Conservation (phyloP, 2,329 filamentous ascomycete genomes). For the Arachnopeziza araneosa region DNA sequence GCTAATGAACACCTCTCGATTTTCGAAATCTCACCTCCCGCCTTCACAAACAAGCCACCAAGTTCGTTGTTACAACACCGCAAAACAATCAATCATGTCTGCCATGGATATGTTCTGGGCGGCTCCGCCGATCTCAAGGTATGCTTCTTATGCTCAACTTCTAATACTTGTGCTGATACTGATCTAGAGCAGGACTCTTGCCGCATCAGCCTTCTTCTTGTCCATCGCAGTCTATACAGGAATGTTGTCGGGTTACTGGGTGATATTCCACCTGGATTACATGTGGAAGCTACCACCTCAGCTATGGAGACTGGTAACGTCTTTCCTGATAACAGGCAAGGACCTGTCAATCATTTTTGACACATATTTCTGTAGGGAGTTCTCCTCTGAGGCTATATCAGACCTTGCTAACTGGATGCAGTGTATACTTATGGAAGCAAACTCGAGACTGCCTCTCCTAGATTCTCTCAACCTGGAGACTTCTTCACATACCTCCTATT, state of each 20-base stretch:
- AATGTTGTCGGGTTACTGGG: constrained; percentile 42
- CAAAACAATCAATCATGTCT: constrained; percentile 24
- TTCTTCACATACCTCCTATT: constrained; percentile 64
- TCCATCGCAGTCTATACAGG: constrained; percentile 53
- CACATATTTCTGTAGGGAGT: constrained; percentile 57
- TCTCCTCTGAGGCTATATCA: constrained; percentile 9
- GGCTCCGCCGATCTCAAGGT: constrained; percentile 63
- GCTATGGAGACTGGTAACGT: constrained; percentile 34
- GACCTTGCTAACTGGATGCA: constrained; percentile 24
- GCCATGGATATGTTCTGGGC: constrained; percentile 58
- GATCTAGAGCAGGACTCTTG: constrained; percentile 53
- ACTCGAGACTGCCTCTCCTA: constrained; percentile 54
- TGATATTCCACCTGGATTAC: constrained; percentile 44
- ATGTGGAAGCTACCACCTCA: constrained; percentile 45
- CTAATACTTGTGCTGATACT: constrained; percentile 38
- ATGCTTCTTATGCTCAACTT: constrained; percentile 25
- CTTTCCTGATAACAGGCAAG: constrained; percentile 33
- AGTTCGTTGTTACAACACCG: background rate
- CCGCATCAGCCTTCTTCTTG: constrained; percentile 52
- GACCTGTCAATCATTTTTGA: constrained; percentile 52
- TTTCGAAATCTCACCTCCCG: background rate
- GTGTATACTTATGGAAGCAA: constrained; percentile 62
- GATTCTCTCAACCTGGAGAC: constrained; percentile 58
- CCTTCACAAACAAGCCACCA: background rate
- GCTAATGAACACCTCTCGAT: background rate